Percentiles rank a stretch among this genome's conserved stretches.
phyloP scores from a whole-genome alignment of 2,329 filamentous ascomycete species.

The Raffaelea ambrosiae region DNA sequence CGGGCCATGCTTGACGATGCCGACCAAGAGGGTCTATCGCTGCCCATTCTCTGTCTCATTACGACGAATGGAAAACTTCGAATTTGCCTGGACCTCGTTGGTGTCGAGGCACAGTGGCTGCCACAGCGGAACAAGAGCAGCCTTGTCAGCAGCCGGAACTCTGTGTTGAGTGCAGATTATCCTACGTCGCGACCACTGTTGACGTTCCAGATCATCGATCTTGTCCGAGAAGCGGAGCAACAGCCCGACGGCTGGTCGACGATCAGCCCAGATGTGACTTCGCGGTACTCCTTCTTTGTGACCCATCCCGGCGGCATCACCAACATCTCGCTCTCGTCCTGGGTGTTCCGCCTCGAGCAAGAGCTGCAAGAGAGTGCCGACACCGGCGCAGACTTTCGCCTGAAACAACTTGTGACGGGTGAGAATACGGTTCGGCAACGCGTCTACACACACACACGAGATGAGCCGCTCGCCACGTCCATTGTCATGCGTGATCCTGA shows the following conservation, averaged over 20 bases:
- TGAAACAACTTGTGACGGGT: conserved; percentile 50
- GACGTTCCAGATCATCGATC: conserved; percentile 56
- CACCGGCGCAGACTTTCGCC: conserved; percentile 52
- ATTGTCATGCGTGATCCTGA: conserved; percentile 51
- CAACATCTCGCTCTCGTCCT: conserved; percentile 50
- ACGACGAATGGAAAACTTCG: conserved; percentile 53
- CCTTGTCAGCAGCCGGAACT: conserved; percentile 17
- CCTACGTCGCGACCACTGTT: conserved; percentile 40
- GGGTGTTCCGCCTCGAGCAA: conserved; percentile 56
- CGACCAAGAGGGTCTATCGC: conserved; percentile 51
- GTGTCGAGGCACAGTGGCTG: conserved; percentile 58
- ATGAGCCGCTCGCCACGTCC: conserved; percentile 43
- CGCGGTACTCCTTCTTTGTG: conserved; percentile 55
- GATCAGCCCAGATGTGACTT: conserved; percentile 52
- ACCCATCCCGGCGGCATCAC: conserved; percentile 54
- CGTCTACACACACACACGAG: conserved; percentile 44
- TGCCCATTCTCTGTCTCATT: conserved; percentile 51
- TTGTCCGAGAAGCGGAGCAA: conserved; percentile 45
- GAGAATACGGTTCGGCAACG: conserved; percentile 48
- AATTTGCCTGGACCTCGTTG: conserved; percentile 53
- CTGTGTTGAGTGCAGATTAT: conserved; percentile 16
- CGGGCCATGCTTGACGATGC: conserved; percentile 33
- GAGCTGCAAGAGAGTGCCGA: conserved; percentile 49
- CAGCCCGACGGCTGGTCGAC: conserved; percentile 52
- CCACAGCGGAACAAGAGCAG: conserved; percentile 36